Base-by-base conservation (phyloP, 2,329 filamentous ascomycete species). In the Alternaria brassicae region DNA sequence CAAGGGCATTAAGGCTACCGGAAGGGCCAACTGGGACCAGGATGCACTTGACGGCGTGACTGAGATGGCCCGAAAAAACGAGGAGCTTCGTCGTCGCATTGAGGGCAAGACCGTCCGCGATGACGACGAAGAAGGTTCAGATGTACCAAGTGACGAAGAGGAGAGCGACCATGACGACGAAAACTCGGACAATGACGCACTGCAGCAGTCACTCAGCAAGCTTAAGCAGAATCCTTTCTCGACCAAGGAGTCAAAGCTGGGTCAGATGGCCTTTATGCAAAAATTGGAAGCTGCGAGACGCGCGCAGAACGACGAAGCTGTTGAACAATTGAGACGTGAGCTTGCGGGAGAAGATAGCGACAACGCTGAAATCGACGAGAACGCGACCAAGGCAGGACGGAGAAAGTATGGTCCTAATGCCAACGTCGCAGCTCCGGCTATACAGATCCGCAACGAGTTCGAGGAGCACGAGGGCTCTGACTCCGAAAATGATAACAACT, bases 191-290 rank as follows among this genome's bases (percentile, higher is more conserved):
- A 64, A 69, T 7, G 32, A 81, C 17, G 66, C 65, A 30, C 56
- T 79, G 8, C 69, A 76, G 36, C 68, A 67, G 12, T 74, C 77
- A 45, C 69, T 79, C 7, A 62, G 80, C 27, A 77, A 77, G 47
- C 61, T 78, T 6, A 69, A 81, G 40, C 72, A 75, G 30, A 77
- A 79, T 56, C 88, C 87, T 40, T 76, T 74, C 50, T 86, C 85
- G 1, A 88, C 87, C 5, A 87, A 86, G 19, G 61, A 71, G 36
- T 89, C 89, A 13, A 89, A 87, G 68, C 81, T 99, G 6, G 88
- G 91, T 78, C 85, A 86, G 51, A 92, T 99, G 89, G 91, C 92
- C 61, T 99, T 99, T 76, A 98, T 99, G 95, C 88, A 90, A 70
- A 92, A 90, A 66, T 92, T 93, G 1, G 93, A 97, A 72, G 90